Conservation (phyloP, 306 rosid species). For the Cucurbita pepo region DNA sequence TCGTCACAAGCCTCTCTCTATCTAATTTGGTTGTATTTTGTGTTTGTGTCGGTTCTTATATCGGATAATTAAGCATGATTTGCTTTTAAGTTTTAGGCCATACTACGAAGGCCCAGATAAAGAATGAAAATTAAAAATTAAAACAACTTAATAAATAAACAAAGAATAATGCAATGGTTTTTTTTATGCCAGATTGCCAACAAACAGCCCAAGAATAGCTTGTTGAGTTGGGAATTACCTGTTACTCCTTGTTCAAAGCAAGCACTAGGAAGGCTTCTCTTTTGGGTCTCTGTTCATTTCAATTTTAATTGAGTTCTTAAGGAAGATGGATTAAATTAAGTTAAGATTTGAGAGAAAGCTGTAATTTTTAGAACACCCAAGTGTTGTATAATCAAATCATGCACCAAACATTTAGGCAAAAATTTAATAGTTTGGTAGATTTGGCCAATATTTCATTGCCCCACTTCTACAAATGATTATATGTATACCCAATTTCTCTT, state of each 20-base stretch:
- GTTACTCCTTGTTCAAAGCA: background rate
- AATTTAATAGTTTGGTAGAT: background rate
- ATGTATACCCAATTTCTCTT: too few species aligned
- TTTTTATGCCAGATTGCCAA: background rate
- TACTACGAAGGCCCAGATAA: background rate
- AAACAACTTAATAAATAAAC: slow-evolving; percentile 3
- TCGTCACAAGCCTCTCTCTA: background rate
- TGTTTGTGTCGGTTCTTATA: background rate
- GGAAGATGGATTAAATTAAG: background rate
- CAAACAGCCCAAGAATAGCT: slow-evolving; percentile 10
- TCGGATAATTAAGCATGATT: background rate
- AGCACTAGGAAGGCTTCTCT: background rate
- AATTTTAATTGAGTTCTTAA: background rate
- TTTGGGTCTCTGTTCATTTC: background rate
- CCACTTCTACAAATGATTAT: background rate
- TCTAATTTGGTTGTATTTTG: background rate
- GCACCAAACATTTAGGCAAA: background rate
- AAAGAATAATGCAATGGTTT: background rate
- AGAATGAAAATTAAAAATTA: background rate
- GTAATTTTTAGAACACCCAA: too few species aligned
- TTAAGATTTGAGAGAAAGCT: background rate
- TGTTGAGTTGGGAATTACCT: slow-evolving; percentile 5
- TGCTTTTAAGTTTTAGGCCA: background rate
- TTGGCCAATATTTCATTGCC: background rate
- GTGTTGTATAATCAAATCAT: background rate